phyloP scores from a whole-genome alignment of 202 grass and related monocot genomes.

The Setaria italica region DNA sequence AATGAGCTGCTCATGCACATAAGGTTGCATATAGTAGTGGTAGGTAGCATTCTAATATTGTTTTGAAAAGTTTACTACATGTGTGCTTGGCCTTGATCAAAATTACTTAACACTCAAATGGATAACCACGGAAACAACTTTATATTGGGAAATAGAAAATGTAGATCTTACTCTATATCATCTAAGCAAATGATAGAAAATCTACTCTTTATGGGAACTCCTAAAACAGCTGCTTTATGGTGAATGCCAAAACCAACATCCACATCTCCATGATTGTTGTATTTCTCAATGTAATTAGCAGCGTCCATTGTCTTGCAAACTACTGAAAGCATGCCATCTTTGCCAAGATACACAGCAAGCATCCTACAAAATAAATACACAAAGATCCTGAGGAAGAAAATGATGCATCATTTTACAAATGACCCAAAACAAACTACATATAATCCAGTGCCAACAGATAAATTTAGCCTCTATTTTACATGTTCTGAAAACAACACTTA shows the following conservation, averaged over 20 bases:
- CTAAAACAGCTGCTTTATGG: constrained; percentile 49
- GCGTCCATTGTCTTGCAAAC: constrained; percentile 52
- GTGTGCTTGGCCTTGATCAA: not conserved
- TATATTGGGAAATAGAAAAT: not conserved
- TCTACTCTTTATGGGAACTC: constrained; percentile 46
- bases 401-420: not conserved
- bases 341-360: constrained; percentile 56
- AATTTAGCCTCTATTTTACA: constrained; percentile 26
- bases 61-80: not conserved
- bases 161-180: constrained; percentile 47
- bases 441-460: constrained; percentile 10
- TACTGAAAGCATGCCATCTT: constrained; percentile 62
- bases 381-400: constrained; percentile 15
- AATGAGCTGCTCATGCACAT: not conserved
- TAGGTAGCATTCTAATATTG: not conserved
- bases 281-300: constrained; percentile 48
- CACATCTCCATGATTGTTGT: constrained; percentile 42
- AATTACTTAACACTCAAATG: constrained; percentile 4
- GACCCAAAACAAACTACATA: constrained; percentile 18
- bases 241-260: constrained; percentile 50
- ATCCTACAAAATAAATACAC: constrained; percentile 45
- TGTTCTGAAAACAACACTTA: constrained; percentile 4
- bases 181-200: constrained; percentile 54
- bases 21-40: not conserved
- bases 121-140: not conserved